Base-by-base conservation (phyloP, 257 asterid species). In the Nicotiana knightiana region DNA sequence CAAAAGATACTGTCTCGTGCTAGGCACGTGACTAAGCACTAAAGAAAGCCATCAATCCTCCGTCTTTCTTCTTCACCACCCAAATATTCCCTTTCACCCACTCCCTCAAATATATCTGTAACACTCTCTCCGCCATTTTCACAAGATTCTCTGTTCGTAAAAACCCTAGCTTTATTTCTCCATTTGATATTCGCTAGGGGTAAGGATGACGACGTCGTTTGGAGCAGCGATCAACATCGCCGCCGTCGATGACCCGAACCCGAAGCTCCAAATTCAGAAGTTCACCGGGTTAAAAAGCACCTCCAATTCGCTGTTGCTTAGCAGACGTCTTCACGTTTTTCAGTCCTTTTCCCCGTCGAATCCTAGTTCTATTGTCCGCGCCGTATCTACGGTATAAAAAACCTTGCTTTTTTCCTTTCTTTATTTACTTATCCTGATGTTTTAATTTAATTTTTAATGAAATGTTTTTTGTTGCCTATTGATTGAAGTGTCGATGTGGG, bases 311-410 rank as follows among this genome's bases (percentile, higher is more conserved):
- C 85, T 89, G 61, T 67, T 85, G 17, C 90, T 85, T 83, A 82
- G 80, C 76, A 84, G 86, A 37, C 88, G 87, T 65, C 11, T 85
- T 51, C 66, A 77, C 37, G 58, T 79, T 43, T 73, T 78, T 85
- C 86, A 46, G 51, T 80, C 90, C 32, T 28, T 88, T 58, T 80
- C 88, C 1, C 58, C 84, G 37, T 65, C 78, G 16, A 84, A 35
- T 57, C 32, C 88, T 17, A 67, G 86, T 82, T 83, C 95, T 43
- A 26, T 84, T 82, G 80, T 92, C 86, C 90, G 93, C 85, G 97
- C 98, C 70, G 92, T 95, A 66, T 90, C 98, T 16, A 85, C 97
- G 91, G 99, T 95, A 87, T 10, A 53, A 1, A 67, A 35, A 39
- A n/a, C 7, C 10, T 55, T 28, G 30, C 61, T 30, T 17, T 6